phyloP scores from a whole-genome alignment of 129 eudicot genomes.

The Arctium lappa region DNA sequence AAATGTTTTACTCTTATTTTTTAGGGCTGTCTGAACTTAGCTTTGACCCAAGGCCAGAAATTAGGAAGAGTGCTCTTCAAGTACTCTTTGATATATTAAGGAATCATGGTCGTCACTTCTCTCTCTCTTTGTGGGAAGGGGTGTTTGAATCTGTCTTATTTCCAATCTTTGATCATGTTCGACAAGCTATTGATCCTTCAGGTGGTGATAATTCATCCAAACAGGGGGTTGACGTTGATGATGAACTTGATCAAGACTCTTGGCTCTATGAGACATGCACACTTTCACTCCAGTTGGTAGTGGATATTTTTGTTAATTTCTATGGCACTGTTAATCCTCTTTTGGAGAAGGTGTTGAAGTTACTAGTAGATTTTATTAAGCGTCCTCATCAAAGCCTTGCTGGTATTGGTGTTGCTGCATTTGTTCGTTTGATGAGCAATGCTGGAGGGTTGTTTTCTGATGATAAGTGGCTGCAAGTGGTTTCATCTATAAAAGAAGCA shows the following conservation, averaged over 20 bases:
- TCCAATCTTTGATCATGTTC: slow-evolving; percentile 90
- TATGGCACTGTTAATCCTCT: slow-evolving; percentile 92
- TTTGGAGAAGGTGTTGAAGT: slow-evolving; percentile 61
- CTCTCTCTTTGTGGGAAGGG: slow-evolving; percentile 86
- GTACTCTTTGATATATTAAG: slow-evolving; percentile 86
- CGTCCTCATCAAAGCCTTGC: slow-evolving; percentile 99
- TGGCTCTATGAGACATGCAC: slow-evolving; percentile 99
- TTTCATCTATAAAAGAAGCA: slow-evolving; percentile 66
- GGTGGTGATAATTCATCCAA: slow-evolving; percentile 31
- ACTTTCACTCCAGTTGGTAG: slow-evolving; percentile 84
- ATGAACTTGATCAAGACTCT: slow-evolving; percentile 80
- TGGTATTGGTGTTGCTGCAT: slow-evolving; percentile 97
- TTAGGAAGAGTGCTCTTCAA: slow-evolving; percentile 88
- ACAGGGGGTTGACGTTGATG: slow-evolving; percentile 39
- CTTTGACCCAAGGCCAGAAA: slow-evolving; percentile 95
- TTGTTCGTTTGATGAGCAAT: slow-evolving; percentile 87
- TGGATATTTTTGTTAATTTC: slow-evolving; percentile 88
- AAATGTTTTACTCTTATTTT: slow-evolving; percentile 38
- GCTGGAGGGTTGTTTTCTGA: slow-evolving; percentile 85
- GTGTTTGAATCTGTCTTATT: slow-evolving; percentile 86
- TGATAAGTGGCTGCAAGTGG: slow-evolving; percentile 93
- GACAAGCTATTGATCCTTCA: slow-evolving; percentile 81
- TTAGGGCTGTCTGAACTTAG: slow-evolving; percentile 96
- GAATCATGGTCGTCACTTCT: slow-evolving; percentile 89
- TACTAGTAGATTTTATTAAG: slow-evolving; percentile 76